Evolutionary conservation across 1,284 basidiomycete genomes (phyloP).

Genomic region (Anthracocystis walkeri): DNA sequence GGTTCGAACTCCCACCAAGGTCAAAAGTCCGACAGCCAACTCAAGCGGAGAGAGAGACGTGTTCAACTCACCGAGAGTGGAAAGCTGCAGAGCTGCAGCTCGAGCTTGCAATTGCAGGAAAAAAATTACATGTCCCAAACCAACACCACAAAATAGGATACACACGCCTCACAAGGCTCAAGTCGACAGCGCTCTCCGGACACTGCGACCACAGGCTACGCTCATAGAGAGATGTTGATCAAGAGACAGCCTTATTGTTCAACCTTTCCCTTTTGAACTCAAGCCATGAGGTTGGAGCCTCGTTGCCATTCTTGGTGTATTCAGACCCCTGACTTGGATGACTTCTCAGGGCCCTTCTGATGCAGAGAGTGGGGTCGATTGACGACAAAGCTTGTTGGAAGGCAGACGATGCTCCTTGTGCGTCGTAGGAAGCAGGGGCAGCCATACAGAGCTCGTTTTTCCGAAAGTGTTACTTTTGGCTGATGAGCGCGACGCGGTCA

Average conservation of each 20-base stretch:
- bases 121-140: constrained; percentile 37
- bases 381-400: too few relatives aligned
- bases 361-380: too few relatives aligned
- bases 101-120: background rate
- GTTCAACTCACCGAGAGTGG: background rate
- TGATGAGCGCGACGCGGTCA: constrained; percentile 35
- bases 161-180: background rate
- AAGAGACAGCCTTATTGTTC: background rate
- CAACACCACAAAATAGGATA: constrained; percentile 19
- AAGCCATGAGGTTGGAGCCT: background rate
- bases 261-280: too few relatives aligned
- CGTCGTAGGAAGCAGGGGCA: background rate
- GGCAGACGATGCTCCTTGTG: background rate
- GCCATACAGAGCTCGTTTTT: background rate
- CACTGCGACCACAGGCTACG: background rate
- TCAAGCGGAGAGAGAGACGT: constrained; percentile 1
- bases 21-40: background rate
- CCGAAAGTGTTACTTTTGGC: constrained; percentile 31
- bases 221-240: constrained; percentile 3
- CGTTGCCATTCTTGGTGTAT: too few relatives aligned
- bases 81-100: constrained; percentile 20
- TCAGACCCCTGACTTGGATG: too few relatives aligned
- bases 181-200: background rate
- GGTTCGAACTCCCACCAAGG: background rate
- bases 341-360: too few relatives aligned